Evolutionary conservation across 768 basidiomycete species (phyloP).

Genomic region (Rhodosporidiobolus sp.): DNA sequence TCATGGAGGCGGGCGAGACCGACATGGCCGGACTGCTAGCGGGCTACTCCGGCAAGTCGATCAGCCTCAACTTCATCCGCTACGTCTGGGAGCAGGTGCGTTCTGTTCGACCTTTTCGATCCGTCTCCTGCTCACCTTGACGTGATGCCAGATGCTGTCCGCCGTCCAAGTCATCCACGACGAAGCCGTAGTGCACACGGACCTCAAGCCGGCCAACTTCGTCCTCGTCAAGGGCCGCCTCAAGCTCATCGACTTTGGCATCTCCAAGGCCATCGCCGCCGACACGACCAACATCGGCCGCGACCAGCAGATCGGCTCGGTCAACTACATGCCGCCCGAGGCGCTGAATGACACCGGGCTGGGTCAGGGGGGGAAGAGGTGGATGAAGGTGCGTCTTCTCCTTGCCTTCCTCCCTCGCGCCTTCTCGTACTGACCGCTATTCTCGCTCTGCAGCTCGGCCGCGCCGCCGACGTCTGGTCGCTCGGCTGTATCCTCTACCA

Average conservation of each 20-base stretch:
- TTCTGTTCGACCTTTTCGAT: too few relatives aligned
- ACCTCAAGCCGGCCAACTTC: constrained; percentile 97
- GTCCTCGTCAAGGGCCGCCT: constrained; percentile 90
- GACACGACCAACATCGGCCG: constrained; percentile 98
- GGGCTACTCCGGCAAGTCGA: constrained; percentile 66
- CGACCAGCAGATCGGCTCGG: constrained; percentile 91
- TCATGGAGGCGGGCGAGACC: constrained; percentile 96
- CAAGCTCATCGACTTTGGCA: constrained; percentile 99
- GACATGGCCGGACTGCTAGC: constrained; percentile 79
- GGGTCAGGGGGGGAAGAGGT: constrained; percentile 71
- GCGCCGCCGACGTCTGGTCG: constrained; percentile 96
- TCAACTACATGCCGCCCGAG: constrained; percentile 99
- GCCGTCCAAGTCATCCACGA: constrained; percentile 98
- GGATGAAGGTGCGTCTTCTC: constrained; percentile 63
- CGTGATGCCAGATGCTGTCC: constrained; percentile 98
- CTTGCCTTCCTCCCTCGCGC: not conserved
- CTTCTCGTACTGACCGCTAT: not conserved
- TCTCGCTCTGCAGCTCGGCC: constrained; percentile 58
- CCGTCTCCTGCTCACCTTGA: too few relatives aligned
- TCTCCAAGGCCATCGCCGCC: constrained; percentile 96
- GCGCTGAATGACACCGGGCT: constrained; percentile 64
- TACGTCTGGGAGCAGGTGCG: constrained; percentile 95
- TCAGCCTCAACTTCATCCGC: constrained; percentile 91
- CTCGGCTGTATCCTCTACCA: constrained; percentile 97
- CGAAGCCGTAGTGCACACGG: constrained; percentile 97